A percentile compares a stretch with the other conserved stretches of the same genome.
phyloP scores from a whole-genome alignment of 1,284 basidiomycete genomes.

The Neolentinus lepideus region DNA sequence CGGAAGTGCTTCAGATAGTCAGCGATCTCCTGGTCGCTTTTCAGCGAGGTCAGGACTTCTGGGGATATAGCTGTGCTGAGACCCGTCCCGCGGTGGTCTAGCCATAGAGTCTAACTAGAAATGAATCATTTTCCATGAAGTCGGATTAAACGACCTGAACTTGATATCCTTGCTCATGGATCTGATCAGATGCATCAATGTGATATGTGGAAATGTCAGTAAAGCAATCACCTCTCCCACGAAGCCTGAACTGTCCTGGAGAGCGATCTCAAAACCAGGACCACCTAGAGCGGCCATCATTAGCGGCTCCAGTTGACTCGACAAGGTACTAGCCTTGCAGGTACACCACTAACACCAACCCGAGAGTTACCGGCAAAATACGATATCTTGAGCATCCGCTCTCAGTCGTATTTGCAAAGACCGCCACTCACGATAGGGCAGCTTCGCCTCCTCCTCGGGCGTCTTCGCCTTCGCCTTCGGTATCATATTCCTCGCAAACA shows the following conservation, averaged over 20 bases:
- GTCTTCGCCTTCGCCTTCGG: conserved; percentile 35
- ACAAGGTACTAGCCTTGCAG: background rate
- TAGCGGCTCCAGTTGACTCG: background rate
- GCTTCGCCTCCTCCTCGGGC: conserved; percentile 23
- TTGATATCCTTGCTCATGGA: background rate
- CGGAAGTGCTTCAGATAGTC: conserved; percentile 43
- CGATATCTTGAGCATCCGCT: no score
- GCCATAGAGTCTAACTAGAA: conserved; percentile 10
- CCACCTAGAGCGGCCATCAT: background rate
- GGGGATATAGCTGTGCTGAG: conserved; percentile 39
- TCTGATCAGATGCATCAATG: background rate
- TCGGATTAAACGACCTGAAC: background rate
- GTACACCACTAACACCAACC: background rate
- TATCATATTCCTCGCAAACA: conserved; percentile 39
- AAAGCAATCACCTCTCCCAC: background rate
- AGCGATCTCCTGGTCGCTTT: conserved; percentile 35
- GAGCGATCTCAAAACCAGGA: background rate
- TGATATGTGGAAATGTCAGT: background rate
- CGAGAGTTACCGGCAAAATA: no score
- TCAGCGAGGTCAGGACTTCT: conserved; percentile 25
- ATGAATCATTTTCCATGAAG: background rate
- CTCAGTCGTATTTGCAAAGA: no score
- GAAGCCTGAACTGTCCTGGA: background rate
- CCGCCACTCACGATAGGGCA: conserved; percentile 37
- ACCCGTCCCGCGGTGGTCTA: conserved; percentile 46